Evolutionary conservation across 2,329 filamentous ascomycete genomes (phyloP), one percentile per base, ranked within the genome.

Genomic region (Curvularia sp.): DNA sequence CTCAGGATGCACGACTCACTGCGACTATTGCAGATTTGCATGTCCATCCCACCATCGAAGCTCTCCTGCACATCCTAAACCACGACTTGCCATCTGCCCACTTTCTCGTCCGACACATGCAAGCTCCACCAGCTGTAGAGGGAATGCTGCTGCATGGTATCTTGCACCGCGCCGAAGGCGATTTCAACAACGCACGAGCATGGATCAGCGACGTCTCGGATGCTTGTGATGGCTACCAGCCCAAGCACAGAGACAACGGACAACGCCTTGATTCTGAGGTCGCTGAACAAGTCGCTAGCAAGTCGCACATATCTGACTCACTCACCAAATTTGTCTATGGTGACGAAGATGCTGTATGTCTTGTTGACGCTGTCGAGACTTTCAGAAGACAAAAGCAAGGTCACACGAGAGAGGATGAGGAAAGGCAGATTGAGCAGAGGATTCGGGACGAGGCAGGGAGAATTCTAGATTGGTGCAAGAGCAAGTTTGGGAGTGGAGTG

Each of bases 31-130:
- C 72, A 30, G 49, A 66, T 26, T 70, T 80, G 5, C 66, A 65
- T 8, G 64, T 82, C 1, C 82, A 84, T 61, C 82, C 83, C 7
- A 77, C 79, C 13, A 71, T 85, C 38, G 83, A 85, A 75, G 74
- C 81, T 9, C 71, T 80, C 0, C 75, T 85, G 4, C 83, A 85
- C 67, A 75, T 85, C 53, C 72, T 84, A 30, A 85, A 85, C 66
- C 71, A 74, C 60, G 83, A 85, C 66, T 73, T 85, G 0, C 73
- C 81, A 4, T 77, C 74, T 20, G 83, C 83, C 0, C 83, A 85
- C 68, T 85, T 85, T 67, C 75, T 85, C 1, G 75, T 82, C 24
- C 77, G 83, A 1, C 81, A 85, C 62, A 84, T 84, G 81, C 79
- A 83, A 68, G 76, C 78, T 8, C 67, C 76, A 13, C 82, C 83